Evolutionary conservation across 1,139 yeast species (phyloP), one percentile per base, ranked within the genome.

Genomic region (Hemisphaericaspora lyxosophila): DNA sequence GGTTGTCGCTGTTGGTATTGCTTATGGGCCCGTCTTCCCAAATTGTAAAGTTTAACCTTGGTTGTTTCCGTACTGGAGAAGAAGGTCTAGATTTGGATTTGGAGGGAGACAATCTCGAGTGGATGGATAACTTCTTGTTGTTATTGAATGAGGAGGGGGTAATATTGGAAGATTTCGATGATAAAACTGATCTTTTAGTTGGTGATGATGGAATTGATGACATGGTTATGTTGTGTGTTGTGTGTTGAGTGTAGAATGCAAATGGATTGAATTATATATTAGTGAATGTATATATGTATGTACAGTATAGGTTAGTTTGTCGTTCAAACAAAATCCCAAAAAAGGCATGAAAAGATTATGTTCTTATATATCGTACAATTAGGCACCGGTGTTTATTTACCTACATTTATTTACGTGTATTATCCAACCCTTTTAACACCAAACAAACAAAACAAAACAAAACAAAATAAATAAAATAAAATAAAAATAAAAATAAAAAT

Each of bases 11-110:
- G 5, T 39, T 31, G n/a, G 40, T 34, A n/a, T n/a, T n/a, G n/a
- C n/a, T n/a, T n/a, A n/a, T n/a, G n/a, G 23, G 35, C 18, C 53
- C 51, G 44, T 71, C 77, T 47, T 70, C 72, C 52, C 53, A 71
- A 39, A 71, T 70, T 33, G 59, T 52, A 47, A 65, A 67, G 27
- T 54, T 55, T 41, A 60, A 49, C 40, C 49, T 48, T n/a, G 62
- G 50, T 36, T 18, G 31, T 30, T 30, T 36, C 36, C 44, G 47
- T 26, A 41, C 49, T 15, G 59, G 51, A 3, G 55, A 43, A 18
- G 50, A 46, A 8, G 49, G 33, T 24, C 42, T 34, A 18, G 36
- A 31, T 9, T 33, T 24, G 9, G 35, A 28, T 20, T 41, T 45
- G 15, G 38, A 19, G 5, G 48, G 42, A 5, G 49, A 39, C 9